Evolutionary conservation across 2,329 filamentous ascomycete genomes (phyloP).

Genomic region (Calonectria pauciramosa): DNA sequence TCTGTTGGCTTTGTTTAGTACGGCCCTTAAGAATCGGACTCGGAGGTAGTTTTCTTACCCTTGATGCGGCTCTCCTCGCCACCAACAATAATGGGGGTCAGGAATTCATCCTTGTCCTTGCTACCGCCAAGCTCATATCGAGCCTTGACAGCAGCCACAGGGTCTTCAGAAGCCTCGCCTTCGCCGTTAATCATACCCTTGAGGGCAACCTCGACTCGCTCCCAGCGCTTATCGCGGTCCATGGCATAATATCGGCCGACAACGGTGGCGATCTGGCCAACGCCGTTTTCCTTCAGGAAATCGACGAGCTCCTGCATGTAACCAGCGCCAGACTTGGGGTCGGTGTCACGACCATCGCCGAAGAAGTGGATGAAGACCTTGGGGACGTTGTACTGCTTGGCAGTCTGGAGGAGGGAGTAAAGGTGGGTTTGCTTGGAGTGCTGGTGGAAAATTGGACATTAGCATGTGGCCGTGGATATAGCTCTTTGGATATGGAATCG

Average conservation of each 20-base stretch:
- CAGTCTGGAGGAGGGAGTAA: slow-evolving; percentile 87
- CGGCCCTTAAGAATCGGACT: not conserved
- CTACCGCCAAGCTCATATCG: slow-evolving; percentile 81
- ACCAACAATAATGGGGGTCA: slow-evolving; percentile 96
- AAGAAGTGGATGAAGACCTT: slow-evolving; percentile 99
- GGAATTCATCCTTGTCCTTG: slow-evolving; percentile 93
- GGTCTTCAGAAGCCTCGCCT: slow-evolving; percentile 87
- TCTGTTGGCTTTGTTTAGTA: slow-evolving; percentile 64
- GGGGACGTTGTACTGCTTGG: slow-evolving; percentile 88
- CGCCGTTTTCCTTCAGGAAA: slow-evolving; percentile 84
- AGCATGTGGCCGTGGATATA: slow-evolving; percentile 5
- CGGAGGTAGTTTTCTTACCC: slow-evolving; percentile 63
- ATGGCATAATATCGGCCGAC: slow-evolving; percentile 98
- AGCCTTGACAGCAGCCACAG: slow-evolving; percentile 87
- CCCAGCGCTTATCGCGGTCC: slow-evolving; percentile 99
- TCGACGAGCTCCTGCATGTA: slow-evolving; percentile 91
- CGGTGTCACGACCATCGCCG: slow-evolving; percentile 96
- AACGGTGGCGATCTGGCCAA: slow-evolving; percentile 90
- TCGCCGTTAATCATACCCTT: slow-evolving; percentile 89
- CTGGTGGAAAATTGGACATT: slow-evolving; percentile 53
- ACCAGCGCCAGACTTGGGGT: slow-evolving; percentile 90
- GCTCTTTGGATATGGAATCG: not conserved
- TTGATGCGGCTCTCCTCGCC: slow-evolving; percentile 89
- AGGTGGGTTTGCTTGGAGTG: slow-evolving; percentile 97
- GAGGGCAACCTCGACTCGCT: slow-evolving; percentile 89